These are phyloP conservation scores for Penicillium corylophilum DNA, from an alignment of 2,329 filamentous ascomycete genomes.

Conservation along the genomic window DNA sequence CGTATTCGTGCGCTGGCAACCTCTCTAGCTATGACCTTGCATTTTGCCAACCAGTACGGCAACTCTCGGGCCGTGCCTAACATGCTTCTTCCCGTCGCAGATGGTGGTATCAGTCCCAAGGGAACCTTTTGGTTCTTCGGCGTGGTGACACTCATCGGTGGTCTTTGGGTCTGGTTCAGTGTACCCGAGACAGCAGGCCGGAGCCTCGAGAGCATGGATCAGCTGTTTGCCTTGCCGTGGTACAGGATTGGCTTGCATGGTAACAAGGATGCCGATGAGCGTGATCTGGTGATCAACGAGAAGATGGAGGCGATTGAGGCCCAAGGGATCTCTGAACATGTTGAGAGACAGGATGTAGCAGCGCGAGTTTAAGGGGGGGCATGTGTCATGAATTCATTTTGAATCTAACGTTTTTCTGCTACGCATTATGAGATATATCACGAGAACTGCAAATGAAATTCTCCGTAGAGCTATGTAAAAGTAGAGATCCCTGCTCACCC, in stretches of 20 bases:
- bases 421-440: background rate
- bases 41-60: conserved; percentile 77
- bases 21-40: conserved; percentile 72
- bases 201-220: conserved; percentile 62
- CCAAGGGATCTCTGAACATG: conserved; percentile 16
- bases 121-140: conserved; percentile 79
- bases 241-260: conserved; percentile 63
- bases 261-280: conserved; percentile 30
- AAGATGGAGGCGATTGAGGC: conserved; percentile 24
- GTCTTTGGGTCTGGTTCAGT: conserved; percentile 69
- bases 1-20: conserved; percentile 70
- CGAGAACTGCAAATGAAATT: background rate
- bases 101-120: conserved; percentile 50
- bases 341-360: conserved; percentile 17
- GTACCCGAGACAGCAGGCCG: conserved; percentile 70
- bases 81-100: conserved; percentile 59
- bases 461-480: too few species aligned
- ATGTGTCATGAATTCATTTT: background rate
- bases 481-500: too few species aligned
- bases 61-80: conserved; percentile 72
- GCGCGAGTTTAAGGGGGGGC: conserved; percentile 3
- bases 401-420: background rate
- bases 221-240: conserved; percentile 71
- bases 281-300: conserved; percentile 24
- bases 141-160: conserved; percentile 65